Evolutionary conservation across 352 stramenopile species (phyloP).

Genomic region (Pythium utonaiense): DNA sequence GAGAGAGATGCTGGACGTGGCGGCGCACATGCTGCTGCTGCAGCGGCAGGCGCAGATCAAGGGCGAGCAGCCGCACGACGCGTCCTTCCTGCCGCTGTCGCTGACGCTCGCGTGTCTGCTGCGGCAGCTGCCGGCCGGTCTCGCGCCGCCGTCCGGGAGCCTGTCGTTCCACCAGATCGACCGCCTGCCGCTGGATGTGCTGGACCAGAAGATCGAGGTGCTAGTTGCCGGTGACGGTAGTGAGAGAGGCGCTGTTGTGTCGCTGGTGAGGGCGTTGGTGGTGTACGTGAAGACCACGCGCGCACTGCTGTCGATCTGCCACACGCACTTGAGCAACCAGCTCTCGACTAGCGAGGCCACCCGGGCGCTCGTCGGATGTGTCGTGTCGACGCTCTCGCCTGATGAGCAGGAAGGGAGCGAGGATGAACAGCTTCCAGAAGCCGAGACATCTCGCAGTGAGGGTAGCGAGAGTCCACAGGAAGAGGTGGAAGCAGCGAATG

Average conservation of each 20-base stretch:
- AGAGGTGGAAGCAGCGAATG: not conserved
- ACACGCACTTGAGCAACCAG: conserved; percentile 35
- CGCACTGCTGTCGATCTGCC: conserved; percentile 35
- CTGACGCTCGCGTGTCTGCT: conserved; percentile 43
- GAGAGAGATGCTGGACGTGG: conserved; percentile 35
- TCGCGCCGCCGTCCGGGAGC: conserved; percentile 32
- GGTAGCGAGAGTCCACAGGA: not conserved
- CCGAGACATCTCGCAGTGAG: too few relatives aligned
- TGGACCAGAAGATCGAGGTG: conserved; percentile 28
- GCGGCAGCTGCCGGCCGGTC: conserved; percentile 36
- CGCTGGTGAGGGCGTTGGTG: conserved; percentile 33
- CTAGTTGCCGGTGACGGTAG: not conserved
- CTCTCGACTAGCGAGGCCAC: conserved; percentile 29
- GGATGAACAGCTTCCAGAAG: not conserved
- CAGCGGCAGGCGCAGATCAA: conserved; percentile 46
- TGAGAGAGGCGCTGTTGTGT: not conserved
- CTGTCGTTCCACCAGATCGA: conserved; percentile 47
- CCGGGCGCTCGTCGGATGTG: conserved; percentile 24
- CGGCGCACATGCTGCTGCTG: conserved; percentile 45
- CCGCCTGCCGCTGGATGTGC: conserved; percentile 25
- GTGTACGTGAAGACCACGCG: conserved; percentile 39
- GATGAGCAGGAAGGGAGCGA: conserved; percentile 1
- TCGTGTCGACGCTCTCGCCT: conserved; percentile 12
- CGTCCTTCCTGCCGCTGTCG: conserved; percentile 51
- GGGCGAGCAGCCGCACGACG: conserved; percentile 33